phyloP scores from a whole-genome alignment of 805 yeast species.

The Yarrowia alimentaria region DNA sequence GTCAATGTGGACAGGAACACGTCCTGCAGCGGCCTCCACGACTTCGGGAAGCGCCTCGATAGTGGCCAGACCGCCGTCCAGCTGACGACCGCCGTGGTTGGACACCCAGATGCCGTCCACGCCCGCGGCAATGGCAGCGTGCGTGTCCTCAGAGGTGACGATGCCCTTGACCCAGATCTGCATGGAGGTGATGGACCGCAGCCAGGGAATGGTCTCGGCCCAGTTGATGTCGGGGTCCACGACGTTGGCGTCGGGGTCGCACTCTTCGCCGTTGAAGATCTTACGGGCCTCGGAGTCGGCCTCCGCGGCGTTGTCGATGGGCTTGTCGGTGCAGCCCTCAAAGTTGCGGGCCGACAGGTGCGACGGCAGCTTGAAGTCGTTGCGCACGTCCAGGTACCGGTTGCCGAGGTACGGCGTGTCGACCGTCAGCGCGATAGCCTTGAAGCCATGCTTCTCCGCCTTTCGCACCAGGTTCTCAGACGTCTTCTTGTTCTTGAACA shows the following conservation, averaged over 20 bases:
- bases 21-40: constrained; percentile 41
- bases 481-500: constrained; percentile 37
- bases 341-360: constrained; percentile 37
- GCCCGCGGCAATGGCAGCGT: constrained; percentile 56
- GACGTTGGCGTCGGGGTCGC: constrained; percentile 30
- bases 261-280: constrained; percentile 29
- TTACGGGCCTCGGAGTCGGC: constrained; percentile 32
- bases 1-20: constrained; percentile 60
- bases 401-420: constrained; percentile 57
- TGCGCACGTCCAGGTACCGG: constrained; percentile 49
- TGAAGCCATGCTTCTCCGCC: constrained; percentile 39
- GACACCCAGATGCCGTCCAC: constrained; percentile 65
- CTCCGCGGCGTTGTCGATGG: constrained; percentile 35
- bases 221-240: constrained; percentile 38
- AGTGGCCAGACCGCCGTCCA: constrained; percentile 62
- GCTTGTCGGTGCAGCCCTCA: constrained; percentile 29
- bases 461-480: constrained; percentile 33
- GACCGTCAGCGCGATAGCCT: constrained; percentile 54
- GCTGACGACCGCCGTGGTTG: constrained; percentile 74
- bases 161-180: constrained; percentile 62
- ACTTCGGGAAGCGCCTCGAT: constrained; percentile 64
- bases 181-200: constrained; percentile 40
- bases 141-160: constrained; percentile 64
- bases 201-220: constrained; percentile 40
- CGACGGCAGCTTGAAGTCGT: constrained; percentile 33